phyloP scores from a whole-genome alignment of 2,329 filamentous ascomycete genomes.

The Dryadomyces sulphureus region DNA sequence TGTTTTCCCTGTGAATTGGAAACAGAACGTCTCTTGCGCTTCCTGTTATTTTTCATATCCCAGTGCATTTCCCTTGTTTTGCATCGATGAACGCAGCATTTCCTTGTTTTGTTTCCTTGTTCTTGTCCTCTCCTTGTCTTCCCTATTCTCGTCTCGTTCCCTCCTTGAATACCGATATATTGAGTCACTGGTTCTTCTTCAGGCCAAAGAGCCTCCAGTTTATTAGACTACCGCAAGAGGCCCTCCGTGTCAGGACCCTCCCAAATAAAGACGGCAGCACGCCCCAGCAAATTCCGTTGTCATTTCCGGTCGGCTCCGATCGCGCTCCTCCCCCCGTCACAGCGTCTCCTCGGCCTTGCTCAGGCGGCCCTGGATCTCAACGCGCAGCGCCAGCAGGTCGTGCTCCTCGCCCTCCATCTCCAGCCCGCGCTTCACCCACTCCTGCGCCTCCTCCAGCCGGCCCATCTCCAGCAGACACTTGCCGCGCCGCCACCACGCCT shows the following conservation, averaged over 20 bases:
- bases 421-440: conserved; percentile 61
- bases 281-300: too few relatives aligned
- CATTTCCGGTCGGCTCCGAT: too few relatives aligned
- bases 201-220: neutral
- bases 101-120: neutral
- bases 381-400: conserved; percentile 48
- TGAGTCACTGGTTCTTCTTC: neutral
- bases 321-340: too few relatives aligned
- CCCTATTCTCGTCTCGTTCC: neutral
- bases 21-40: too few relatives aligned
- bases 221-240: neutral
- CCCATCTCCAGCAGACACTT: conserved; percentile 86
- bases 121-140: neutral
- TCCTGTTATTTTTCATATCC: neutral
- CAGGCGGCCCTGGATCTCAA: conserved; percentile 38
- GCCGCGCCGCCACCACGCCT: conserved; percentile 86
- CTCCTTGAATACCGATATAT: too few relatives aligned
- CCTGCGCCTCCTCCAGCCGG: conserved; percentile 62
- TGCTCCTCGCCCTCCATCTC: conserved; percentile 67
- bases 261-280: neutral
- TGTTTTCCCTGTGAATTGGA: neutral
- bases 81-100: neutral
- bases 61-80: neutral
- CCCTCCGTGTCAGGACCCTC: neutral
- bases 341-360: conserved; percentile 4